A percentile compares a stretch with the other conserved stretches of the same genome.
Evolutionary conservation across 1,284 basidiomycete genomes (phyloP).

Genomic region (Schizophyllum commune): DNA sequence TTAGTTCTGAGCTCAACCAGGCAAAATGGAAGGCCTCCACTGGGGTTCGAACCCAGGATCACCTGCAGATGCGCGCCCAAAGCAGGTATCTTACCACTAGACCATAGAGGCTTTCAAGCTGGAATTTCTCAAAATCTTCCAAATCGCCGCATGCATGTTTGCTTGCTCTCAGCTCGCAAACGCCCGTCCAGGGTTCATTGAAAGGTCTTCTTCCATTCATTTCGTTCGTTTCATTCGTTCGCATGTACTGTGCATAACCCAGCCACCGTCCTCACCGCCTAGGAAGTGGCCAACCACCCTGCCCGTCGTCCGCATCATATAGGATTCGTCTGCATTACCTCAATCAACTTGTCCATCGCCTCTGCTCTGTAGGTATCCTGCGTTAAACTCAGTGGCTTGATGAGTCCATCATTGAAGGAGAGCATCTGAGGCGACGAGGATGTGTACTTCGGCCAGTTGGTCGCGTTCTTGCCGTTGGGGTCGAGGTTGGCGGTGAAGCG

Average conservation of each 20-base stretch:
- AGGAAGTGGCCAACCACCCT: no score
- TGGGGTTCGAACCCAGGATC: not conserved
- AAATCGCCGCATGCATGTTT: no score
- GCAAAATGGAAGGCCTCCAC: not conserved
- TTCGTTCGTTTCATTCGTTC: no score
- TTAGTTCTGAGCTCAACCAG: not conserved
- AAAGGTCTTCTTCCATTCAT: no score
- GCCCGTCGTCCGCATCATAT: not conserved
- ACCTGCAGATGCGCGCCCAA: not conserved
- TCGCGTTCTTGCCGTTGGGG: constrained; percentile 29
- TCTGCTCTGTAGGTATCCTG: constrained; percentile 24
- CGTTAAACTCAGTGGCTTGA: constrained; percentile 17
- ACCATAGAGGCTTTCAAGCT: not conserved
- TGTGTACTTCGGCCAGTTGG: constrained; percentile 44
- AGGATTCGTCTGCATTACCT: constrained; percentile 11
- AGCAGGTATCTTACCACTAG: not conserved
- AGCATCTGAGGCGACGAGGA: constrained; percentile 29
- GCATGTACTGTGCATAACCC: no score
- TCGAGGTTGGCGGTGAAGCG: constrained; percentile 18
- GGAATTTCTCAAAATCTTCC: no score
- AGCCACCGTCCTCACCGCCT: no score
- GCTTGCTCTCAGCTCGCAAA: no score
- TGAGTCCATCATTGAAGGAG: constrained; percentile 35
- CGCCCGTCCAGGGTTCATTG: no score
- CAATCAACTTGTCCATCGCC: constrained; percentile 16